These are phyloP conservation scores for Hypoxylon crocopeplum DNA, from an alignment of 495 filamentous ascomycete species.

Conservation along the genomic window DNA sequence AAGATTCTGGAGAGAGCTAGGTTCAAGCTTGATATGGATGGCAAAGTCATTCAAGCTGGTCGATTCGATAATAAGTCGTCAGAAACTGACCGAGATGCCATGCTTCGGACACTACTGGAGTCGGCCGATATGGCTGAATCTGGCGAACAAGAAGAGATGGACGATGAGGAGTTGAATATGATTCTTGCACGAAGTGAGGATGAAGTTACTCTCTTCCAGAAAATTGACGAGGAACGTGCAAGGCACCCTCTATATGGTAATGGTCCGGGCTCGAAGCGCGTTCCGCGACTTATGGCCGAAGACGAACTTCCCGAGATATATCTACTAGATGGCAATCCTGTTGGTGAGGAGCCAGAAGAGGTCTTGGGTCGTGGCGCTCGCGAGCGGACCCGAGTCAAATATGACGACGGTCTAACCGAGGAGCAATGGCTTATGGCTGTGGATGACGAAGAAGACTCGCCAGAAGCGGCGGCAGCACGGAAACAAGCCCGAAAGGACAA, in stretches of 20 bases:
- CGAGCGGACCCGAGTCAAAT: constrained; percentile 90
- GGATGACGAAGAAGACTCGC: constrained; percentile 91
- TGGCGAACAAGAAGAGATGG: constrained; percentile 89
- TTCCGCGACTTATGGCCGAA: constrained; percentile 85
- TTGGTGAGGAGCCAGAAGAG: constrained; percentile 76
- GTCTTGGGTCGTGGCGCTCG: constrained; percentile 87
- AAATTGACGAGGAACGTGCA: constrained; percentile 77
- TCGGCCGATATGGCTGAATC: constrained; percentile 86
- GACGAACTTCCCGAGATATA: constrained; percentile 93
- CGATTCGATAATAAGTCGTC: constrained; percentile 99
- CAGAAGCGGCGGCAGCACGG: constrained; percentile 89
- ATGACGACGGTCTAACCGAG: constrained; percentile 97
- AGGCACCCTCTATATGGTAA: constrained; percentile 73
- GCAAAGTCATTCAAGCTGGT: constrained; percentile 98
- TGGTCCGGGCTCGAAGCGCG: constrained; percentile 60
- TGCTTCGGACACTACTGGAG: constrained; percentile 90
- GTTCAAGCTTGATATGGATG: constrained; percentile 98
- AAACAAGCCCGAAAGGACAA: constrained; percentile 84
- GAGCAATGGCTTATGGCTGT: constrained; percentile 96
- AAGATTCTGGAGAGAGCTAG: constrained; percentile 97
- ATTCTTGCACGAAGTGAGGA: constrained; percentile 80
- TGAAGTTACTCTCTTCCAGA: constrained; percentile 72
- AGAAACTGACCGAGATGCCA: constrained; percentile 95
- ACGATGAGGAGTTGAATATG: constrained; percentile 95
- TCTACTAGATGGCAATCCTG: constrained; percentile 80